These are phyloP conservation scores for Cucurbitaria berberidis DNA, from an alignment of 2,329 filamentous ascomycete genomes.

Conservation along the genomic window DNA sequence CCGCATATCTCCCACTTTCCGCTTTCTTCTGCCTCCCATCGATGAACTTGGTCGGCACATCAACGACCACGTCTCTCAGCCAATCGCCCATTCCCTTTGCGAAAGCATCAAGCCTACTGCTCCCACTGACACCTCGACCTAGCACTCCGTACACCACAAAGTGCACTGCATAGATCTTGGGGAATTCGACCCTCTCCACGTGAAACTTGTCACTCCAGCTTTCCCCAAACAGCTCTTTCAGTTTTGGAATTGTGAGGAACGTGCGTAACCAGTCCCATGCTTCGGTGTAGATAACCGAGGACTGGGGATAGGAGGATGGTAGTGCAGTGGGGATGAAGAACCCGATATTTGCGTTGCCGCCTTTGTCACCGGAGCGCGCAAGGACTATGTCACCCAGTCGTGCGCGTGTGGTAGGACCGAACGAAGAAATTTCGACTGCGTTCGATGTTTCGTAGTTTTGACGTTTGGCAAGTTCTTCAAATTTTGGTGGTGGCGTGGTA, in stretches of 20 bases:
- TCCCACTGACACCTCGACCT: constrained; percentile 55
- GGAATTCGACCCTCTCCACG: constrained; percentile 43
- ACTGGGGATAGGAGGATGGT: constrained; percentile 31
- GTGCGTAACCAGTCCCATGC: constrained; percentile 43
- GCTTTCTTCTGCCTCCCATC: constrained; percentile 24
- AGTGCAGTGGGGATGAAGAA: constrained; percentile 44
- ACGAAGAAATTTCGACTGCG: constrained; percentile 31
- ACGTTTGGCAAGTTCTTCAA: constrained; percentile 24
- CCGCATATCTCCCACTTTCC: constrained; percentile 6
- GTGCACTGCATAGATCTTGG: constrained; percentile 40
- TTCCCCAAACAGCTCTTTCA: constrained; percentile 37
- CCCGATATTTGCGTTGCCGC: constrained; percentile 44
- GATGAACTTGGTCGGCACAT: constrained; percentile 46
- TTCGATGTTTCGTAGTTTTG: constrained; percentile 44
- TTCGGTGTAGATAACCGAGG: constrained; percentile 32
- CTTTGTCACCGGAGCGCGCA: constrained; percentile 51
- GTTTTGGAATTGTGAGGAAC: constrained; percentile 31
- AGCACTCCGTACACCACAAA: constrained; percentile 49
- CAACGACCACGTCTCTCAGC: constrained; percentile 53
- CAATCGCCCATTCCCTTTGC: constrained; percentile 63
- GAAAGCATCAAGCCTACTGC: constrained; percentile 55
- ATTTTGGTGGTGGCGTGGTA: constrained; percentile 22
- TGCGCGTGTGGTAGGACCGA: constrained; percentile 28
- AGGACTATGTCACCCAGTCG: constrained; percentile 53
- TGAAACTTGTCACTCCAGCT: constrained; percentile 31